These are phyloP conservation scores for Lithohypha guttulata DNA, from an alignment of 2,329 filamentous ascomycete genomes.

Conservation along the genomic window DNA sequence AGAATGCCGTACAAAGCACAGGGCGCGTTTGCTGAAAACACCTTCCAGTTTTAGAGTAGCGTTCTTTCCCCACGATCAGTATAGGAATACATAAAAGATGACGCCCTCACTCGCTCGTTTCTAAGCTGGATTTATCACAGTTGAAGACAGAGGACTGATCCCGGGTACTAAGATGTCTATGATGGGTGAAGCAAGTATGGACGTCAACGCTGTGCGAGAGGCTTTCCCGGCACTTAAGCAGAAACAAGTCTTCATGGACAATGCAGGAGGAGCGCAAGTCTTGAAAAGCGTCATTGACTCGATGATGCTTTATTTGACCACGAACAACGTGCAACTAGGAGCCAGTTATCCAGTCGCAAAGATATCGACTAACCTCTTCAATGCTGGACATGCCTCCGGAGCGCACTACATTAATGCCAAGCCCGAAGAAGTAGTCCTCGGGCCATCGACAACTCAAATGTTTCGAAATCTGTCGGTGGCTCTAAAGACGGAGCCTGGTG, in stretches of 20 bases:
- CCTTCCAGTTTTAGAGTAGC: too few species aligned
- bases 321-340: conserved; percentile 65
- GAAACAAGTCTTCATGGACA: conserved; percentile 64
- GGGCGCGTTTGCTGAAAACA: too few species aligned
- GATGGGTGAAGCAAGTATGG: conserved; percentile 29
- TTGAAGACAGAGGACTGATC: too few species aligned
- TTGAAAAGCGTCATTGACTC: conserved; percentile 56
- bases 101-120: too few species aligned
- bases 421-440: conserved; percentile 58
- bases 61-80: too few species aligned
- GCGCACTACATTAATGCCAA: conserved; percentile 61
- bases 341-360: conserved; percentile 55
- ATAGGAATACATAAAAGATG: too few species aligned
- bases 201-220: conserved; percentile 46
- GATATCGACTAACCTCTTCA: conserved; percentile 49
- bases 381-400: conserved; percentile 51
- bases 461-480: conserved; percentile 58
- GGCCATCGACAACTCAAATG: conserved; percentile 64
- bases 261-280: conserved; percentile 65
- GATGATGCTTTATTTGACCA: conserved; percentile 54
- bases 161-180: too few species aligned
- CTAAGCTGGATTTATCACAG: too few species aligned
- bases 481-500: conserved; percentile 43
- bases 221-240: conserved; percentile 59
- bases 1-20: too few species aligned